phyloP scores from a whole-genome alignment of 108 stramenopile species.

The Cylindrotheca fusiformis region DNA sequence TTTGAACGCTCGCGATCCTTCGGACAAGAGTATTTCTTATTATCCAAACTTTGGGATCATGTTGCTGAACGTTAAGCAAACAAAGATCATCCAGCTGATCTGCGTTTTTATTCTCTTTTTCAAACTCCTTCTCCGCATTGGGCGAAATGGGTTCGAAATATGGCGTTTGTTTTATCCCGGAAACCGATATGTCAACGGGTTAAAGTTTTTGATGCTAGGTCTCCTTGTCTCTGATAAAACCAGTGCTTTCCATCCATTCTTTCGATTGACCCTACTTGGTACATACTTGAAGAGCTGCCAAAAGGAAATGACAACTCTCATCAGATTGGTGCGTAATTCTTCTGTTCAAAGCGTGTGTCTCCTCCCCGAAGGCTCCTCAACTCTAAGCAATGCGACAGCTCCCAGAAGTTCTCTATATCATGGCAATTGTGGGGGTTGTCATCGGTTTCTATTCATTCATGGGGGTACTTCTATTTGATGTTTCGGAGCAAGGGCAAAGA shows the following conservation, averaged over 20 bases:
- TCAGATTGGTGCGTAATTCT: constrained; percentile 37
- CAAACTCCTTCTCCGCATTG: constrained; percentile 40
- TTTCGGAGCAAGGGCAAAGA: constrained; percentile 41
- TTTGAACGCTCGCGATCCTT: constrained; percentile 18
- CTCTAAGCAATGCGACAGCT: constrained; percentile 19
- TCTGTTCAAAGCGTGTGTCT: no score
- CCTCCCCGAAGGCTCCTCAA: no score
- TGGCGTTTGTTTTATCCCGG: constrained; percentile 44
- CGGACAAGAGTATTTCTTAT: constrained; percentile 31
- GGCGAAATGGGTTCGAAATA: constrained; percentile 50
- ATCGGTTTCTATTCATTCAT: constrained; percentile 49
- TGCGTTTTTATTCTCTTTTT: constrained; percentile 38
- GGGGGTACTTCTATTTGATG: constrained; percentile 65
- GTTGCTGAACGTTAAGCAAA: constrained; percentile 42
- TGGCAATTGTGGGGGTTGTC: constrained; percentile 42
- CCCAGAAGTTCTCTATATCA: constrained; percentile 41
- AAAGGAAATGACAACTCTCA: constrained; percentile 41
- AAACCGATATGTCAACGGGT: constrained; percentile 6
- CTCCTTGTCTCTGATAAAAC: constrained; percentile 10
- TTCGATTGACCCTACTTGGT: constrained; percentile 47
- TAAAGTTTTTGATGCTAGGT: constrained; percentile 21
- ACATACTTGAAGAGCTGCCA: constrained; percentile 39
- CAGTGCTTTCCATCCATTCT: constrained; percentile 41
- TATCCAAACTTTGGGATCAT: constrained; percentile 63
- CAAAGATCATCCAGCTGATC: constrained; percentile 33